Base-by-base conservation (phyloP, 23 red algal species). In the Rhodosorus marinus region DNA sequence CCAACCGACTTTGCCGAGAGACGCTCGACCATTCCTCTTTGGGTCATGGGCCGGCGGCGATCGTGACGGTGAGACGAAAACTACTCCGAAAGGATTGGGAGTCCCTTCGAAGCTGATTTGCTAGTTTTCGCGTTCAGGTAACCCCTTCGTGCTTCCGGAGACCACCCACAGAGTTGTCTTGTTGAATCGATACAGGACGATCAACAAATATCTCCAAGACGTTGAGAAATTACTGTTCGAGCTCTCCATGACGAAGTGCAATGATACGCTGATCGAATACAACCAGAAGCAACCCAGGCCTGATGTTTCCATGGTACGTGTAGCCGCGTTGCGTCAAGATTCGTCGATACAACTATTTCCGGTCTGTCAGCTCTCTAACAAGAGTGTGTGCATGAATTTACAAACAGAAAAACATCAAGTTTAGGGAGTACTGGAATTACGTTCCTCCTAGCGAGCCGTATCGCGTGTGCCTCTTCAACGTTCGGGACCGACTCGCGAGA, bases 31-130 rank as follows among this genome's bases (percentile, higher is more conserved):
- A 2, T 98, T 98, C 23, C 20, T 84, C 1, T 98, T 98, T 43
- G 55, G 66, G 34, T 98, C 90, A 11, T 98, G 90, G 90, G 90
- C 90, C 14, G 90, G 90, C 33, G 90, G 90, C n/a, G 90, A 98
- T 45, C 76, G 90, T 25, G 90, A 98, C 62, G 90, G 90, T n/a
- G n/a, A n/a, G n/a, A n/a, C n/a, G n/a, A n/a, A n/a, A n/a, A n/a
- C n/a, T n/a, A n/a, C n/a, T n/a, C n/a, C n/a, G n/a, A n/a, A n/a
- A n/a, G n/a, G n/a, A n/a, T n/a, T n/a, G n/a, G n/a, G n/a, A n/a
- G n/a, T n/a, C n/a, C n/a, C n/a, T n/a, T n/a, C n/a, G n/a, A n/a
- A n/a, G n/a, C n/a, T n/a, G n/a, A n/a, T n/a, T n/a, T n/a, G n/a
- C n/a, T n/a, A n/a, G n/a, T n/a, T n/a, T n/a, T n/a, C n/a, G n/a